phyloP scores from a whole-genome alignment of 139 green algal genomes.

The Tetradesmus lagerheimii region DNA sequence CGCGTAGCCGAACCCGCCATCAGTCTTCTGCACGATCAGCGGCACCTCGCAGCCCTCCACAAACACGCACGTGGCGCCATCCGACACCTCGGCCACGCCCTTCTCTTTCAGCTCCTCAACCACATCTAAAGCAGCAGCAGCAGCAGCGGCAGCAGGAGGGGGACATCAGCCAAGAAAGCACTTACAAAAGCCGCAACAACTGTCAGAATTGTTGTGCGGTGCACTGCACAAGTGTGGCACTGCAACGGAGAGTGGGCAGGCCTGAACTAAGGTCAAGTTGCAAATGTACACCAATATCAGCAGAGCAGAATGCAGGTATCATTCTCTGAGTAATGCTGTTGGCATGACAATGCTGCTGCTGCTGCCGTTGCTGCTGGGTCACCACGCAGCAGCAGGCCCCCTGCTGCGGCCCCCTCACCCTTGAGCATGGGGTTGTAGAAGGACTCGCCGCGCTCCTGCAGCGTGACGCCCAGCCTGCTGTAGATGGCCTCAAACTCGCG shows the following conservation, averaged over 20 bases:
- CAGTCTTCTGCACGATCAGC: constrained; percentile 96
- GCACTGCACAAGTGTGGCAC: too few species aligned
- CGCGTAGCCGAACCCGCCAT: constrained; percentile 97
- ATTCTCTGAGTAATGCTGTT: too few species aligned
- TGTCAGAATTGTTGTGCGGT: too few species aligned
- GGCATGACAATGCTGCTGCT: not conserved
- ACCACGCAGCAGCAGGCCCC: not conserved
- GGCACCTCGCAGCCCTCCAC: constrained; percentile 78
- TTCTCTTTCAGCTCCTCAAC: constrained; percentile 57
- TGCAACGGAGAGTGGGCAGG: not conserved
- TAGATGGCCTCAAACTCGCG: constrained; percentile 95
- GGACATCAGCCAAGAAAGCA: too few species aligned
- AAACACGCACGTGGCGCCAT: constrained; percentile 92
- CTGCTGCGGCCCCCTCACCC: not conserved
- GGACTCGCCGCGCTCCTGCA: constrained; percentile 93
- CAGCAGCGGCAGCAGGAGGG: not conserved
- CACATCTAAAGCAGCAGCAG: constrained; percentile 20
- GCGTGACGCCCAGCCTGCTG: constrained; percentile 80
- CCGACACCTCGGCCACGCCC: constrained; percentile 81
- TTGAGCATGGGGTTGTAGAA: constrained; percentile 98
- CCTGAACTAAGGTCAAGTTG: not conserved
- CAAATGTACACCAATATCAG: too few species aligned
- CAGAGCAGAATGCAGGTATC: too few species aligned
- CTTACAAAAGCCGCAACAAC: not conserved
- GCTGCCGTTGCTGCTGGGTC: not conserved